Conservation (phyloP, 345 rosid species). For the Reutealis trisperma region DNA sequence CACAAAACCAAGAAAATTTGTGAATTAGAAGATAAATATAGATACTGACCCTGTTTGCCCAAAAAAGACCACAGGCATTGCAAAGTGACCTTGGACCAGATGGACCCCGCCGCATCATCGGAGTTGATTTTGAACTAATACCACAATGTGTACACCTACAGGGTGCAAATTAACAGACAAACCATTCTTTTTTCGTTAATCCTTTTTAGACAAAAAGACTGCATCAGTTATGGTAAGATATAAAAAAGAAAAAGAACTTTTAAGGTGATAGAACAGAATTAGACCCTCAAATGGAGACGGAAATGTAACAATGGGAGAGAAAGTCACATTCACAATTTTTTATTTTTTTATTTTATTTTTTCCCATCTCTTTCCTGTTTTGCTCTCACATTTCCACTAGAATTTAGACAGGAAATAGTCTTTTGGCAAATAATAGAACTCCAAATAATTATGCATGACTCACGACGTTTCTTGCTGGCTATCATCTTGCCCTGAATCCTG, state of each 20-base stretch:
- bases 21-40: background rate
- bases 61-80: constrained; percentile 98
- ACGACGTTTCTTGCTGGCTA: constrained; percentile 61
- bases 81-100: constrained; percentile 95
- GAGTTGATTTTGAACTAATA: constrained; percentile 76
- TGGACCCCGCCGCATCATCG: constrained; percentile 99
- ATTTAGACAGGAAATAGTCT: background rate
- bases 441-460: constrained; percentile 34
- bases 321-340: background rate
- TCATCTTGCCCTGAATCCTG: constrained; percentile 82
- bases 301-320: background rate
- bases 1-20: background rate
- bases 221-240: background rate
- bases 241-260: background rate
- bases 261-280: background rate
- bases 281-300: background rate
- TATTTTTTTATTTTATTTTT: background rate
- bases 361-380: background rate
- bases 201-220: background rate
- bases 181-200: background rate
- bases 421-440: background rate
- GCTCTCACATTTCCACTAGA: background rate
- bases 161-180: background rate
- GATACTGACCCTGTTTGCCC: constrained; percentile 77
- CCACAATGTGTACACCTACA: constrained; percentile 92